Base-by-base conservation (phyloP, 2,329 filamentous ascomycete genomes). In the Talaromyces sp. region DNA sequence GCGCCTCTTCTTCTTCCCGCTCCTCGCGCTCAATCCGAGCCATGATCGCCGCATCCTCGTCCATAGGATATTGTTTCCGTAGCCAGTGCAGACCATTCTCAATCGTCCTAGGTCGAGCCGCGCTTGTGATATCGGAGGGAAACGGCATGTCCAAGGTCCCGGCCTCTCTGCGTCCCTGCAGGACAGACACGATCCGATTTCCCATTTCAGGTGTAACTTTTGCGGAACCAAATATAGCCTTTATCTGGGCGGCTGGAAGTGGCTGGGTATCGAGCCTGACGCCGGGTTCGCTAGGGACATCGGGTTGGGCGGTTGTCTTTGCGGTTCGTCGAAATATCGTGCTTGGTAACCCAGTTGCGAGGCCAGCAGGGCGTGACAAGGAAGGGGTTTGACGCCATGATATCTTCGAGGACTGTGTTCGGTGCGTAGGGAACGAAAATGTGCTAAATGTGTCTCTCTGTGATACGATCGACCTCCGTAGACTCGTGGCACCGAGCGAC, bases 21-120 rank as follows among this genome's bases (percentile, higher is more conserved):
- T 76, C 73, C 64, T 79, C 73, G 30, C 72, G 66, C 63, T 77
- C 74, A 32, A 81, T 75, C 2, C 79, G 75, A 15, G 72, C 72
- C 19, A 81, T 55, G n/a, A 81, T 80, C 2, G 79, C 79, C 7
- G 77, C 77, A 65, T 81, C 79, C 65, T 81, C 79, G 27, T 81
- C 79, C 13, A 81, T 60, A 0, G 78, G 77, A 32, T 78, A 75
- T 15, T 75, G 72, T 22, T 64, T 61, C 17, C 79, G 76, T 6
- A 81, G 69, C 73, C 77, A 81, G 49, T 71, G 61, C 42, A 81
- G 64, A 1, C 73, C 77, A 15, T 65, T 67, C 42, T 75, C 70
- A 10, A 78, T 68, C 36, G 73, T 70, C 22, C 70, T 65, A 28
- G 73, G 64, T 22, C 69, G 71, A 22, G 75, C 67, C 13, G 68